Evolutionary conservation across 78 protist genomes (phyloP), one percentile per base, ranked within the genome.

Genomic region (Pigoraptor vietnamica): DNA sequence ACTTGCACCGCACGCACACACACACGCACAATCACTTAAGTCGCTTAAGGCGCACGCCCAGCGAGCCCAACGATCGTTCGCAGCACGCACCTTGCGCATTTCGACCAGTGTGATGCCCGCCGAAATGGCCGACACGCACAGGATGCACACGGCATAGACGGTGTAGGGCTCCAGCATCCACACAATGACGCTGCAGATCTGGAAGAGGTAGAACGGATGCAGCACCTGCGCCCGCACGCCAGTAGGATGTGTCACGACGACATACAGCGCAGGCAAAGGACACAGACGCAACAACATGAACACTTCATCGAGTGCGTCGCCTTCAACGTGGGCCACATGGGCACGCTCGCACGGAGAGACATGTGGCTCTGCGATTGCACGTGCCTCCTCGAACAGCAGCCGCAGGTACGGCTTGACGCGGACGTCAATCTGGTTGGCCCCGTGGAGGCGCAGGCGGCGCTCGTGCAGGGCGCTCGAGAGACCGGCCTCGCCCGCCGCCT

Each of bases 161-260:
- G 39, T 90, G 94, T 98, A 98, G 39, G 86, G 91, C 35, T 95
- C 96, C 25, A 95, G 23, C 24, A 37, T 0, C 99, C 99, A 98
- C 37, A 98, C 40, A 25, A 90, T 34, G 40, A 97, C 82, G 39
- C 92, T 36, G 37, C 81, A 91, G 29, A 96, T 36, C 92, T 98
- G 99, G 84, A 98, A 98, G 40, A 98, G 39, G 90, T 94, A 97
- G 90, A 98, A 98, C 39, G 99, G 99, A 92, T 96, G 96, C 81
- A 98, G 90, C 21, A 79, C 84, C 84, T 79, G 32, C 1, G 32
- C 67, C n/a, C n/a, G n/a, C n/a, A n/a, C n/a, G n/a, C n/a, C n/a
- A n/a, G n/a, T n/a, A n/a, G n/a, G n/a, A n/a, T n/a, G n/a, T n/a
- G n/a, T n/a, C n/a, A n/a, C n/a, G n/a, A n/a, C n/a, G n/a, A n/a